Percentiles rank a stretch among this genome's conserved stretches.
Conservation (phyloP, 2,329 filamentous ascomycete genomes). For the Teratosphaeriaceae sp. region DNA sequence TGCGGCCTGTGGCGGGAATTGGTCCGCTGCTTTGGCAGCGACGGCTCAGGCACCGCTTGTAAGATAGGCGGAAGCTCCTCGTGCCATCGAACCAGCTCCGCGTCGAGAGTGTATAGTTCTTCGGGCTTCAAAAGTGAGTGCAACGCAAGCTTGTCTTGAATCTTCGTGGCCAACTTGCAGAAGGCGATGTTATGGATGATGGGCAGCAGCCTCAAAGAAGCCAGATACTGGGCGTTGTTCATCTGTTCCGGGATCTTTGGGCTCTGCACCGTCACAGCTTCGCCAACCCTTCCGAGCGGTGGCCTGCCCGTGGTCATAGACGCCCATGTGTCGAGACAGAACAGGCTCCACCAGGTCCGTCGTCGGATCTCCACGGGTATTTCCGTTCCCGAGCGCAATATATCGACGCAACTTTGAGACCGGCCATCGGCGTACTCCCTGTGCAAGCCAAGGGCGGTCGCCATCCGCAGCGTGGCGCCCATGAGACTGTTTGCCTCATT, state of each 20-base stretch:
- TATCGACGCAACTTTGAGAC: conserved; percentile 35
- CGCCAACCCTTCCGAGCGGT: conserved; percentile 60
- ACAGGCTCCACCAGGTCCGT: conserved; percentile 68
- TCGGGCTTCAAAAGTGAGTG: conserved; percentile 60
- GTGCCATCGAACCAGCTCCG: conserved; percentile 65
- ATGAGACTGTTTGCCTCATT: conserved; percentile 28
- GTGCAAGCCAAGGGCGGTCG: conserved; percentile 26
- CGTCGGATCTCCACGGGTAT: conserved; percentile 55
- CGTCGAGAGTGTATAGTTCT: conserved; percentile 61
- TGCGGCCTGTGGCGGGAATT: conserved; percentile 3
- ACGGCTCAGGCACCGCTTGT: conserved; percentile 12
- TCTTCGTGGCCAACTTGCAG: conserved; percentile 69
- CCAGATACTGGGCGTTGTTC: conserved; percentile 34
- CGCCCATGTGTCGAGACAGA: conserved; percentile 69
- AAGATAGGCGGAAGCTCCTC: conserved; percentile 54
- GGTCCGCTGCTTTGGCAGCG: conserved; percentile 6
- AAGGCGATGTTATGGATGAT: conserved; percentile 72
- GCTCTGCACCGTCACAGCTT: conserved; percentile 59
- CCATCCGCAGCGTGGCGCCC: conserved; percentile 28
- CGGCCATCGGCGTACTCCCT: conserved; percentile 28
- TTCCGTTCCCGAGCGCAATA: conserved; percentile 30
- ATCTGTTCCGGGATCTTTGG: conserved; percentile 42
- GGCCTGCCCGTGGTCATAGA: conserved; percentile 64
- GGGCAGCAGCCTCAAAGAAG: conserved; percentile 60
- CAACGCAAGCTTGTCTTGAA: conserved; percentile 68